phyloP scores from a whole-genome alignment of 2,329 filamentous ascomycete species.

The Fusarium pseudoanthophilum region DNA sequence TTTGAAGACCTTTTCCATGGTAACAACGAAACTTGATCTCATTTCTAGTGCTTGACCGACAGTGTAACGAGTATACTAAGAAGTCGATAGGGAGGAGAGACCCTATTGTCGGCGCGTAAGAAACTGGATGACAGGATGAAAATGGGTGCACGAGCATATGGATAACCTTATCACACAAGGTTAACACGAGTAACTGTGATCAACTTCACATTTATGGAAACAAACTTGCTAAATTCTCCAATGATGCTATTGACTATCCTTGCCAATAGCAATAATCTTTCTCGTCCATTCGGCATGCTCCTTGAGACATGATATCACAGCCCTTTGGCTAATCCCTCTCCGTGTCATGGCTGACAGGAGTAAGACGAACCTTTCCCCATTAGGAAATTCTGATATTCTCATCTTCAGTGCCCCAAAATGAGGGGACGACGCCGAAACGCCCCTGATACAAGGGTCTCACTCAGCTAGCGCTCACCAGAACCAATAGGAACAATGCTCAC shows the following conservation, averaged over 20 bases:
- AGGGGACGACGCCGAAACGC: neutral
- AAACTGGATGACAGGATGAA: no score
- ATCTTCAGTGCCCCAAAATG: neutral
- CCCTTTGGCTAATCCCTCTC: no score
- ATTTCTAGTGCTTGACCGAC: fast-evolving
- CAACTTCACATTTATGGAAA: neutral
- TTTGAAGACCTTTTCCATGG: no score
- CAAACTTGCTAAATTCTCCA: fast-evolving
- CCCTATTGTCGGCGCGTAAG: no score
- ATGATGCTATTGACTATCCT: fast-evolving
- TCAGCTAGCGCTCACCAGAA: neutral
- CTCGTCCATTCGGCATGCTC: neutral
- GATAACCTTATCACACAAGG: neutral
- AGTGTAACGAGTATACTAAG: neutral
- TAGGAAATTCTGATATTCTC: constrained; percentile 24
- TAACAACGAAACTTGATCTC: no score
- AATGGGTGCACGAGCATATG: no score
- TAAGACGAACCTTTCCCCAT: neutral
- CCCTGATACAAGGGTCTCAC: constrained; percentile 7
- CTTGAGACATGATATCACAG: neutral
- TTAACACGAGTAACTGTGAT: neutral
- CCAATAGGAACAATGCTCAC: neutral
- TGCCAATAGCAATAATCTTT: no score
- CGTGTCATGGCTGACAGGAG: neutral
- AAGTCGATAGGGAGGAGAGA: fast-evolving